These are phyloP conservation scores for Skeletonema marinoi DNA, from an alignment of 108 stramenopile species.

Conservation along the genomic window DNA sequence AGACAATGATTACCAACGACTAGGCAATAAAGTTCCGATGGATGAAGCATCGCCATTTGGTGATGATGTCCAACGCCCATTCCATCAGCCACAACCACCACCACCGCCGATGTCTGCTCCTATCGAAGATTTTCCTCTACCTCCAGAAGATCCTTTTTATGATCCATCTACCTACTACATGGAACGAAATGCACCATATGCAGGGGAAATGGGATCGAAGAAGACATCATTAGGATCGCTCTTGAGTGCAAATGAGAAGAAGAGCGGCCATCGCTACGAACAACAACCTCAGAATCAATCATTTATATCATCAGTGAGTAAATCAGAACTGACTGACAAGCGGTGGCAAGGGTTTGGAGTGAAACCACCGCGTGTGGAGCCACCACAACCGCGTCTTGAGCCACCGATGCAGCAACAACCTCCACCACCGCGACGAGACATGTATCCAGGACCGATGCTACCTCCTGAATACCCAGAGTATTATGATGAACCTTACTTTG, in stretches of 20 bases:
- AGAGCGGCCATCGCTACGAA: slow-evolving; percentile 9
- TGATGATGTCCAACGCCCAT: background rate
- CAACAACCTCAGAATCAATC: slow-evolving; percentile 19
- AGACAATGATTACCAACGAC: background rate
- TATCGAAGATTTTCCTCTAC: background rate
- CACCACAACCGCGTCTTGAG: background rate
- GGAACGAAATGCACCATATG: background rate
- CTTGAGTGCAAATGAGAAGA: background rate
- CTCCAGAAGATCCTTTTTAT: background rate
- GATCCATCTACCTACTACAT: background rate
- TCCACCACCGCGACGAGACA: background rate
- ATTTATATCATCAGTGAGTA: slow-evolving; percentile 29
- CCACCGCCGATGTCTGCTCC: background rate
- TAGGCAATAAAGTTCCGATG: background rate
- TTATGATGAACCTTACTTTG: slow-evolving; percentile 1
- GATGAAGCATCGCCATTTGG: slow-evolving; percentile 4
- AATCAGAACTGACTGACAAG: slow-evolving; percentile 3
- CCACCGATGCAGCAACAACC: slow-evolving; percentile 2
- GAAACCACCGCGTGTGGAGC: background rate
- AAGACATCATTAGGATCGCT: background rate
- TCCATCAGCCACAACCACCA: background rate
- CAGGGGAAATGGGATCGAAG: background rate
- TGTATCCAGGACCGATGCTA: background rate
- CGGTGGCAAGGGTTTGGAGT: background rate
- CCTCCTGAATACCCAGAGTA: background rate